Conservation (phyloP, 1,139 yeast species). For the Kurtzmaniella quercitrusa region DNA sequence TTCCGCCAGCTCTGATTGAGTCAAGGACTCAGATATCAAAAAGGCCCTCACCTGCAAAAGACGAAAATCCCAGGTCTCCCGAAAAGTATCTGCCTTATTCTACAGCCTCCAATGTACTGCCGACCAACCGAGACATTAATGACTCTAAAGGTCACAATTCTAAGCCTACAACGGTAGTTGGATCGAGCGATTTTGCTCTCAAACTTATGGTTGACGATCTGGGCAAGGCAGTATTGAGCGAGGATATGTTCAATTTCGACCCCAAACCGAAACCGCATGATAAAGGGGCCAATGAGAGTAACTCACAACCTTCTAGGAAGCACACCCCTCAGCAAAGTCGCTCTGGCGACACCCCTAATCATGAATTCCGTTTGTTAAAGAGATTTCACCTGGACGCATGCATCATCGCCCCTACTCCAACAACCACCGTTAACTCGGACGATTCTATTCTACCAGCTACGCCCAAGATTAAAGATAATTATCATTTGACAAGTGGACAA, state of each 20-base stretch:
- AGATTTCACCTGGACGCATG: conserved; percentile 1
- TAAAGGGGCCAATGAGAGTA: not conserved
- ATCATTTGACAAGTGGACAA: conserved; percentile 16
- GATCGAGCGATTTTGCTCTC: conserved; percentile 25
- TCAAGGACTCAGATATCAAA: conserved; percentile 1
- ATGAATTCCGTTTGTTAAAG: not conserved
- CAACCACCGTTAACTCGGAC: not conserved
- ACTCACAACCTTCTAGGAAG: not conserved
- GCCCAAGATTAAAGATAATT: conserved; percentile 32
- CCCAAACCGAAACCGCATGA: not conserved
- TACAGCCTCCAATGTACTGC: not conserved
- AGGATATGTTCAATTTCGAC: conserved; percentile 15
- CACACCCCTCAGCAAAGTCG: not conserved
- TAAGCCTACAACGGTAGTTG: not conserved
- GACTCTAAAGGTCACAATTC: not conserved
- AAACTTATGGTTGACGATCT: conserved; percentile 38
- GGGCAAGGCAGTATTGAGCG: conserved; percentile 43
- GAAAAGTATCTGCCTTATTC: not conserved
- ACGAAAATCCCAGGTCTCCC: not conserved
- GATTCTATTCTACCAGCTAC: conserved; percentile 27
- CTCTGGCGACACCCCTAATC: not conserved
- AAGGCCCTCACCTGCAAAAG: not conserved
- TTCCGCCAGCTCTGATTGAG: conserved; percentile 28
- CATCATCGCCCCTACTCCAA: conserved; percentile 1
- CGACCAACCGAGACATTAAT: not conserved